These are phyloP conservation scores for Dryas alaskensis DNA, from an alignment of 306 rosid genomes.

Conservation along the genomic window DNA sequence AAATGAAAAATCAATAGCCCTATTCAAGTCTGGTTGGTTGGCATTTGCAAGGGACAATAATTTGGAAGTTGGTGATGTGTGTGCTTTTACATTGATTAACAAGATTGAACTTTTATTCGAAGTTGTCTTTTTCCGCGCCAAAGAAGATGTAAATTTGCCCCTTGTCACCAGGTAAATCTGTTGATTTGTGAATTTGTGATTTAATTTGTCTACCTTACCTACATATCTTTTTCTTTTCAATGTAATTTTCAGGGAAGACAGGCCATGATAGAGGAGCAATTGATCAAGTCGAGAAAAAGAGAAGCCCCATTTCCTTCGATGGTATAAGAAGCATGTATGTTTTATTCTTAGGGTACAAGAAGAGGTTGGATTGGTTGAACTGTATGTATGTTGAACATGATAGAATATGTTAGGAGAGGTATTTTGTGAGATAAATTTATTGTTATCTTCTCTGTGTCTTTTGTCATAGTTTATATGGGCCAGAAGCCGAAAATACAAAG, in stretches of 20 bases:
- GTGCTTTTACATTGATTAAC: constrained; percentile 2
- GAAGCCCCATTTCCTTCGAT: not conserved
- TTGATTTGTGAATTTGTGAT: not conserved
- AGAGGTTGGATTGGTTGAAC: too few relatives aligned
- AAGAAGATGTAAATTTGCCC: not conserved
- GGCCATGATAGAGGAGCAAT: not conserved
- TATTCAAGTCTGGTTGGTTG: constrained; percentile 2
- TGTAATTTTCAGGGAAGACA: not conserved
- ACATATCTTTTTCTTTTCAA: not conserved
- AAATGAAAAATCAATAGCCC: not conserved
- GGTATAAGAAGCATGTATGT: not conserved
- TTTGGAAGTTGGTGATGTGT: constrained; percentile 15
- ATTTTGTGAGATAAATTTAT: too few relatives aligned
- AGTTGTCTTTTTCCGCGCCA: not conserved
- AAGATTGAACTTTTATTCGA: not conserved
- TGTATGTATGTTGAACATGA: too few relatives aligned
- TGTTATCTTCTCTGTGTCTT: too few relatives aligned
- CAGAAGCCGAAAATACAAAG: too few relatives aligned
- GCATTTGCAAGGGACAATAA: constrained; percentile 9
- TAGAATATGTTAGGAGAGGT: too few relatives aligned
- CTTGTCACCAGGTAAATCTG: not conserved
- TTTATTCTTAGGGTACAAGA: too few relatives aligned
- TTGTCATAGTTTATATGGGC: too few relatives aligned
- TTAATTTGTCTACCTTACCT: not conserved
- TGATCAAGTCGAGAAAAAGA: not conserved